These are phyloP conservation scores for Cubamyces lactineus DNA, from an alignment of 768 basidiomycete genomes.

Conservation along the genomic window DNA sequence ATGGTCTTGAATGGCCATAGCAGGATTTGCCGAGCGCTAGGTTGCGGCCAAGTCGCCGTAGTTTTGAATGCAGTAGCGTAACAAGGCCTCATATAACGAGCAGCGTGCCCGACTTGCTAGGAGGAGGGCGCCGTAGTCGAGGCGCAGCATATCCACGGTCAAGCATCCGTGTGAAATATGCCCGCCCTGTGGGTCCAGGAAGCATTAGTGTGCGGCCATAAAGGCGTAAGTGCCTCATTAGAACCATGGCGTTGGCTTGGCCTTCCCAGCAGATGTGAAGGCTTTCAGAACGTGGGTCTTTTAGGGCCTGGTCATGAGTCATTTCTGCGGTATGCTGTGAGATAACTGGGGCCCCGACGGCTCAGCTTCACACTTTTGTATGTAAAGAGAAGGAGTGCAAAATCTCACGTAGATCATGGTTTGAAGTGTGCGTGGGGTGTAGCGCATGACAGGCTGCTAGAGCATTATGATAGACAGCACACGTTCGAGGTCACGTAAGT, in stretches of 20 bases:
- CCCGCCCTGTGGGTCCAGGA: constrained; percentile 4
- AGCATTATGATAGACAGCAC: no score
- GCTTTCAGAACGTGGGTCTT: not conserved
- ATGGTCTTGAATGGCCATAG: not conserved
- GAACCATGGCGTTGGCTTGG: not conserved
- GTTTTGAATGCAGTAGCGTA: not conserved
- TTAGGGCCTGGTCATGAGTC: not conserved
- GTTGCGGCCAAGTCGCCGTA: not conserved
- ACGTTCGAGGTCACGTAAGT: no score
- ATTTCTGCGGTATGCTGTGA: constrained; percentile 2
- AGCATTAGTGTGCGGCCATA: not conserved
- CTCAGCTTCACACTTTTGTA: not conserved
- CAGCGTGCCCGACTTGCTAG: not conserved
- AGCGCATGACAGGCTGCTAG: no score
- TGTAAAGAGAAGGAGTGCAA: not conserved
- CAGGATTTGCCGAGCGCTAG: not conserved
- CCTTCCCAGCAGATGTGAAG: not conserved
- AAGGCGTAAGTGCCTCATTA: not conserved
- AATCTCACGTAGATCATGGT: no score
- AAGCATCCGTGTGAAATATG: not conserved
- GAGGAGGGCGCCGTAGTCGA: not conserved
- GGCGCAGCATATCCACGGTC: not conserved
- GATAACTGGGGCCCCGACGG: no score
- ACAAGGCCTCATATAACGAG: not conserved
- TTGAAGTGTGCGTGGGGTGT: no score